A percentile compares a stretch with the other conserved stretches of the same genome.
phyloP scores from a whole-genome alignment of 2,329 filamentous ascomycete species.

The Cyphellophora attinorum region DNA sequence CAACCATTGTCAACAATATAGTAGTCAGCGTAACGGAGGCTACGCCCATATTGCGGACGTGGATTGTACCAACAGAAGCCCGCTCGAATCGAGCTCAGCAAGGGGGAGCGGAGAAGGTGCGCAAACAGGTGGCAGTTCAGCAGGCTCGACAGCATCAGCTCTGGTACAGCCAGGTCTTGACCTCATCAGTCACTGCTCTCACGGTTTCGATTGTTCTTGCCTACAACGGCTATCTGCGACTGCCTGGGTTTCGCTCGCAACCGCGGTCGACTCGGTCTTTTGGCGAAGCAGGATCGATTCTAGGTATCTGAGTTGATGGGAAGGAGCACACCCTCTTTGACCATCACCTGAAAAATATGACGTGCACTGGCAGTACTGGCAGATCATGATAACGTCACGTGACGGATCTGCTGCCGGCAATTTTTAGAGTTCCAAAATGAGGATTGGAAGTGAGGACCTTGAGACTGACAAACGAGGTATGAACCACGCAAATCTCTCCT shows the following conservation, averaged over 20 bases:
- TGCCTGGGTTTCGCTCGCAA: slow-evolving; percentile 8
- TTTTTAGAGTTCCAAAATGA: too few relatives aligned
- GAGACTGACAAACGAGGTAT: too few relatives aligned
- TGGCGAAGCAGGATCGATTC: slow-evolving; percentile 17
- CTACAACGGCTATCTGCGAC: slow-evolving; percentile 23
- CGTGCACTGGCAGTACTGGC: too few relatives aligned
- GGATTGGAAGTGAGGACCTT: too few relatives aligned
- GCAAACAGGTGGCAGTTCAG: slow-evolving; percentile 9
- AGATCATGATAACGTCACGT: too few relatives aligned
- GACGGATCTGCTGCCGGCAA: too few relatives aligned
- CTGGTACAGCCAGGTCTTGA: slow-evolving; percentile 9
- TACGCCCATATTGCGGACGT: neutral
- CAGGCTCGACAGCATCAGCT: slow-evolving; percentile 8
- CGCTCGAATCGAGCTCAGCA: neutral
- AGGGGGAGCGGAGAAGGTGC: slow-evolving; percentile 2
- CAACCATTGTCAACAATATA: slow-evolving; percentile 6
- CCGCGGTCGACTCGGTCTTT: slow-evolving; percentile 9
- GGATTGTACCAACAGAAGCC: neutral
- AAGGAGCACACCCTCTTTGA: too few relatives aligned
- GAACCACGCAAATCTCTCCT: too few relatives aligned
- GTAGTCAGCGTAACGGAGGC: neutral
- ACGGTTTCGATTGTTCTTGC: slow-evolving; percentile 14
- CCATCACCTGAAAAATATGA: too few relatives aligned
- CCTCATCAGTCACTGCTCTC: slow-evolving; percentile 7
- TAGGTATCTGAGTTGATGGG: too few relatives aligned